Conservation (phyloP, 306 rosid genomes). For the Mucuna pruriens region DNA sequence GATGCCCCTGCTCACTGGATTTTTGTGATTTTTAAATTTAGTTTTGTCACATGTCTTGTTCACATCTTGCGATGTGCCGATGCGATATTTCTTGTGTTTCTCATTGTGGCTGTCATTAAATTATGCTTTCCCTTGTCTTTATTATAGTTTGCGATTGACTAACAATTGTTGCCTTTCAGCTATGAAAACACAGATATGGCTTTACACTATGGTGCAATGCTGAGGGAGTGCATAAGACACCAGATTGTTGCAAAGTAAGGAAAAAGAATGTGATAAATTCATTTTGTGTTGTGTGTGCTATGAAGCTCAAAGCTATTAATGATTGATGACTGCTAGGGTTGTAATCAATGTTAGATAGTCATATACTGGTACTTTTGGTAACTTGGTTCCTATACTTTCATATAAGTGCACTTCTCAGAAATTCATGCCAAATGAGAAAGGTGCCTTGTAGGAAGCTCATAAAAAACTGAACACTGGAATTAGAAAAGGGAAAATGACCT, state of each 20-base stretch:
- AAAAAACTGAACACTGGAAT: constrained; percentile 12
- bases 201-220: constrained; percentile 96
- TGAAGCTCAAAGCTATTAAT: constrained; percentile 20
- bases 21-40: constrained; percentile 24
- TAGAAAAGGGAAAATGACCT: constrained; percentile 1
- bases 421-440: constrained; percentile 36
- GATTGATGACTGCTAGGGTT: constrained; percentile 1
- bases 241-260: constrained; percentile 94
- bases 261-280: constrained; percentile 21
- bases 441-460: constrained; percentile 14
- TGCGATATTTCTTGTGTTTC: constrained; percentile 10
- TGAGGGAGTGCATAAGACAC: constrained; percentile 99
- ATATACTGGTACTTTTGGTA: constrained; percentile 11
- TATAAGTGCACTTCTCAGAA: constrained; percentile 27
- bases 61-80: not conserved
- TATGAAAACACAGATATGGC: constrained; percentile 94
- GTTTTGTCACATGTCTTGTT: not conserved
- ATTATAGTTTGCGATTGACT: constrained; percentile 6
- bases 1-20: not conserved
- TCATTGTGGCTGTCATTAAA: constrained; percentile 1
- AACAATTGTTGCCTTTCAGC: constrained; percentile 47
- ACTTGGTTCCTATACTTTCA: constrained; percentile 24
- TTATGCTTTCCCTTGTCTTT: constrained; percentile 6
- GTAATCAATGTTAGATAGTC: constrained; percentile 12
- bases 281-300: not conserved